phyloP scores from a whole-genome alignment of 2,329 filamentous ascomycete genomes.

The Colletotrichum orbiculare region DNA sequence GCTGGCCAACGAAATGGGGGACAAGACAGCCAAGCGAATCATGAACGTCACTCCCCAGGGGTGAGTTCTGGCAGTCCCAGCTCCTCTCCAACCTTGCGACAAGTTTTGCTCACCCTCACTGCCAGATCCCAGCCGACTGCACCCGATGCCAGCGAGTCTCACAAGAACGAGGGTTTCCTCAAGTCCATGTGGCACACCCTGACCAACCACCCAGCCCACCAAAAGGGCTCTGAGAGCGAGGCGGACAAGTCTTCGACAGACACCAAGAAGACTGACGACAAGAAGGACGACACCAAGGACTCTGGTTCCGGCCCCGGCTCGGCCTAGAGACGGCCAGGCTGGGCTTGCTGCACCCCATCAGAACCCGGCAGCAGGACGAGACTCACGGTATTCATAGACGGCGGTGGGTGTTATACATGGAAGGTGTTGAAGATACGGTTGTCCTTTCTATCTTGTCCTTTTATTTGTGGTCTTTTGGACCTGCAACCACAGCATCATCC shows the following conservation, averaged over 20 bases:
- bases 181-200: slow-evolving; percentile 94
- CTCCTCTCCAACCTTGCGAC: background rate
- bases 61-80: slow-evolving; percentile 53
- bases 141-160: slow-evolving; percentile 55
- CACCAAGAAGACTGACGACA: slow-evolving; percentile 42
- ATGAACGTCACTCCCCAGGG: slow-evolving; percentile 79
- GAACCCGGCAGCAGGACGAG: background rate
- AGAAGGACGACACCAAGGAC: slow-evolving; percentile 44
- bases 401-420: slow-evolving; percentile 45
- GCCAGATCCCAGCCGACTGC: slow-evolving; percentile 33
- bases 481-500: background rate
- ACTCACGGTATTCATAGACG: slow-evolving; percentile 35
- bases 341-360: too few relatives aligned
- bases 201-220: slow-evolving; percentile 77
- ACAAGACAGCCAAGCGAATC: slow-evolving; percentile 89
- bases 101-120: slow-evolving; percentile 18
- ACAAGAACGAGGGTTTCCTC: slow-evolving; percentile 89
- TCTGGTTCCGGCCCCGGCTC: slow-evolving; percentile 46
- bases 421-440: slow-evolving; percentile 50
- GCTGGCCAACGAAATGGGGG: slow-evolving; percentile 94
- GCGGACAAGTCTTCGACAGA: slow-evolving; percentile 36
- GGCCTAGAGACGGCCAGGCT: background rate
- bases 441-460: slow-evolving; percentile 32
- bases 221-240: slow-evolving; percentile 48
- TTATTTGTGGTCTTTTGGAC: background rate